Conservation (phyloP, 768 basidiomycete genomes). For the Psilocybe sp. region DNA sequence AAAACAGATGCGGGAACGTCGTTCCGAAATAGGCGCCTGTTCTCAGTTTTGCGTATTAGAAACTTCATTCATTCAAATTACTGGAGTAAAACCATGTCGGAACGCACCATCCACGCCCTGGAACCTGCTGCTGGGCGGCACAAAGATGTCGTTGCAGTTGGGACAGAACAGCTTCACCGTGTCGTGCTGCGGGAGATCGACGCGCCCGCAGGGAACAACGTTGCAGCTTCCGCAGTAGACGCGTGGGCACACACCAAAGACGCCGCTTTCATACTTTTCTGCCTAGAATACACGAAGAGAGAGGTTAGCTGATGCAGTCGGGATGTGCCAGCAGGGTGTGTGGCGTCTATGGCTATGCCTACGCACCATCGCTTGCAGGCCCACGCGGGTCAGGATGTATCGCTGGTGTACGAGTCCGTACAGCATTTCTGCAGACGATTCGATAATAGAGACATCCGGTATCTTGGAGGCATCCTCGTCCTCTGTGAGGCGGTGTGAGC, state of each 20-base stretch:
- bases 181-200: slow-evolving; percentile 93
- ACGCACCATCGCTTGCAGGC: slow-evolving; percentile 90
- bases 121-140: slow-evolving; percentile 92
- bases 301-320: not conserved
- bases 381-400: slow-evolving; percentile 92
- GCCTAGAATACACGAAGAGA: slow-evolving; percentile 46
- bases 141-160: slow-evolving; percentile 96
- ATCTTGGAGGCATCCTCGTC: slow-evolving; percentile 95
- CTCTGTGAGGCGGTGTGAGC: slow-evolving; percentile 32
- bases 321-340: not conserved
- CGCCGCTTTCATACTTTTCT: slow-evolving; percentile 90
- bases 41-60: slow-evolving; percentile 8
- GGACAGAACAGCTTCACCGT: slow-evolving; percentile 98
- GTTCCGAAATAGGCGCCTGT: slow-evolving; percentile 98
- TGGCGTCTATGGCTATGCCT: not conserved
- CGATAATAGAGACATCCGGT: slow-evolving; percentile 97
- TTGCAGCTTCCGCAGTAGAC: slow-evolving; percentile 89
- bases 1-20: slow-evolving; percentile 97
- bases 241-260: slow-evolving; percentile 93
- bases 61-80: not conserved
- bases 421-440: slow-evolving; percentile 94
- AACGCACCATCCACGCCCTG: slow-evolving; percentile 90
- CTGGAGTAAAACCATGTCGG: not conserved
- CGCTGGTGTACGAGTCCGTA: slow-evolving; percentile 98
- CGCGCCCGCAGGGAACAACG: slow-evolving; percentile 92